Percentiles rank a stretch among this genome's conserved stretches.
Conservation (phyloP, 176 grass and related monocot genomes). For the Carex littledalei region DNA sequence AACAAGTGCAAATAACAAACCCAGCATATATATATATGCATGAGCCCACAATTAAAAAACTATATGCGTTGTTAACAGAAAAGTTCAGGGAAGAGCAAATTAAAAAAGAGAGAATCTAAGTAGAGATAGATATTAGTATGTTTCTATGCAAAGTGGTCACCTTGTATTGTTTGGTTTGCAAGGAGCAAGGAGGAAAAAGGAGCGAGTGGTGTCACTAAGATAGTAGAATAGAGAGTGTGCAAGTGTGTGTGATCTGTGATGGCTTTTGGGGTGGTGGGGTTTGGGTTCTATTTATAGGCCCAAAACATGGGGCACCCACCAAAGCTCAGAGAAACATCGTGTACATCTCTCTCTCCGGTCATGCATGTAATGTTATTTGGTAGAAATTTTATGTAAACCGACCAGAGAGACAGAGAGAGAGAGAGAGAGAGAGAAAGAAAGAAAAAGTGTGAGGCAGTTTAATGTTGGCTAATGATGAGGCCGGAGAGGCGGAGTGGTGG, state of each 20-base stretch:
- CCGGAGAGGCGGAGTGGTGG: conserved; percentile 22
- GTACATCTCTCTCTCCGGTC: conserved; percentile 2
- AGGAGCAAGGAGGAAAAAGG: conserved; percentile 16
- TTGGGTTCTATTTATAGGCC: conserved; percentile 71
- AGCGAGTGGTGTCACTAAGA: neutral
- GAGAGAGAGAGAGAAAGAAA: conserved; percentile 12
- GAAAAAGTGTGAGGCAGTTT: conserved; percentile 15
- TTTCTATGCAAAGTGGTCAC: neutral
- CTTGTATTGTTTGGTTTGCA: conserved; percentile 20
- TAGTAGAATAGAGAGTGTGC: neutral
- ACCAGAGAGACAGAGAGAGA: neutral
- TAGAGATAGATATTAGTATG: neutral
- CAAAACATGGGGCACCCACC: neutral
- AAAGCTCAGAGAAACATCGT: conserved; percentile 14
- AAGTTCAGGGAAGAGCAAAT: conserved; percentile 3
- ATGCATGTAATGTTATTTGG: neutral
- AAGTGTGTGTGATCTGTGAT: neutral
- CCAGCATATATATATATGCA: neutral
- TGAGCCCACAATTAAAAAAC: neutral
- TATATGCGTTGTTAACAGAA: neutral
- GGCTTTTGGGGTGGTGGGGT: conserved; percentile 17
- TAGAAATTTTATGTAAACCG: conserved; percentile 4
- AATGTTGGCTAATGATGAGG: conserved; percentile 85
- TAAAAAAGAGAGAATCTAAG: conserved; percentile 14
- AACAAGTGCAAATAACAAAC: neutral